Evolutionary conservation across 2,329 filamentous ascomycete genomes (phyloP).

Genomic region (Cladosporium sp.): DNA sequence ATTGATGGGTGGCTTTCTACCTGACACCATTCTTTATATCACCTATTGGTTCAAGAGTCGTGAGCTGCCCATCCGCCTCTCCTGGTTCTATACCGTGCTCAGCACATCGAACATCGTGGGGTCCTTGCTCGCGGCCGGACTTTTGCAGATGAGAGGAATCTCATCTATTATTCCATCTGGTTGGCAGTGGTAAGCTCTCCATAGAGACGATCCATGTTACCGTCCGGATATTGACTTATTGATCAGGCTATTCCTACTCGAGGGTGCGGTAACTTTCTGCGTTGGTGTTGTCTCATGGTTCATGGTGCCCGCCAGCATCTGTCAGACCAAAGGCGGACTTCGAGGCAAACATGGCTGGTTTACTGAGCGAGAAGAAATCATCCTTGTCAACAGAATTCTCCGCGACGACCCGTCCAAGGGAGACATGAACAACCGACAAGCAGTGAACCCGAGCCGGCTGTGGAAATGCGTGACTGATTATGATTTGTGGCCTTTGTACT

Average conservation of each 20-base stretch:
- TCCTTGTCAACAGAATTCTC: conserved; percentile 56
- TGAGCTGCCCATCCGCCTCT: conserved; percentile 39
- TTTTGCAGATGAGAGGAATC: conserved; percentile 26
- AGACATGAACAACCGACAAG: conserved; percentile 57
- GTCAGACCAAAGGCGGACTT: conserved; percentile 54
- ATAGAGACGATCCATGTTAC: not conserved
- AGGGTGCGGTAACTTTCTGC: conserved; percentile 26
- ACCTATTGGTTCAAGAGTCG: conserved; percentile 39
- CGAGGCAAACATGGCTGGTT: conserved; percentile 64
- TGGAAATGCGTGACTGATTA: conserved; percentile 23
- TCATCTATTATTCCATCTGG: conserved; percentile 16
- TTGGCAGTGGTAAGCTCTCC: conserved; percentile 16
- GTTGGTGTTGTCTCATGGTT: conserved; percentile 28
- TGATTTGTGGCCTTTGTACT: conserved; percentile 38
- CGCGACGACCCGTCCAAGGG: conserved; percentile 55
- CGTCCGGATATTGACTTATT: too few species aligned
- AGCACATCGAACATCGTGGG: conserved; percentile 25
- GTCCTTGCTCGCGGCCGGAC: conserved; percentile 23
- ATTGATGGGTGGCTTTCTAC: conserved; percentile 21
- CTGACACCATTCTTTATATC: conserved; percentile 37
- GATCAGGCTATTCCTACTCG: conserved; percentile 29
- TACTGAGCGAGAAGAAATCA: conserved; percentile 61
- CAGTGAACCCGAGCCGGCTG: conserved; percentile 43
- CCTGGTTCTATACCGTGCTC: conserved; percentile 37
- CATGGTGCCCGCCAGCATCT: conserved; percentile 49